phyloP scores from a whole-genome alignment of 148 eudicot genomes.

The Camellia sinensis region DNA sequence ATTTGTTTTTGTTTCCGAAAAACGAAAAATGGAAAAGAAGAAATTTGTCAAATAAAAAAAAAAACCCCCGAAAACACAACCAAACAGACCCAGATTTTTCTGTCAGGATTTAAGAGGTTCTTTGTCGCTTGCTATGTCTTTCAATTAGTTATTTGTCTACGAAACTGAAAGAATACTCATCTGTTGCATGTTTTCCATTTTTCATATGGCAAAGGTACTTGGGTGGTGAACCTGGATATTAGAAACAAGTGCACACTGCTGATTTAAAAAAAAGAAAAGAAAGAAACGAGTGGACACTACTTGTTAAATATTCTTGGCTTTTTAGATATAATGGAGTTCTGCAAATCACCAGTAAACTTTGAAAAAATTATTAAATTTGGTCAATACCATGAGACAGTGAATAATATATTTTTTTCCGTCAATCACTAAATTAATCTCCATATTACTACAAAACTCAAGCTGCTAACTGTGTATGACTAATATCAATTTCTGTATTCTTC shows the following conservation, averaged over 20 bases:
- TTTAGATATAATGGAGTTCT: neutral
- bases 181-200: neutral
- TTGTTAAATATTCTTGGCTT: slow-evolving; percentile 3
- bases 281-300: neutral
- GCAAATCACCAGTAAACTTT: neutral
- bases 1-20: neutral
- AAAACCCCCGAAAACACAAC: too few species aligned
- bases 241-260: neutral
- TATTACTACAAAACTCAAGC: neutral
- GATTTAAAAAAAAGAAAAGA: too few species aligned
- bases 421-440: neutral
- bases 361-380: neutral
- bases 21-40: too few species aligned
- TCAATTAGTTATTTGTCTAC: neutral
- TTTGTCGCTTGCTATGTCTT: too few species aligned
- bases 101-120: neutral
- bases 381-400: neutral
- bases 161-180: neutral
- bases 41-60: too few species aligned
- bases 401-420: neutral
- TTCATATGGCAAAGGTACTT: neutral
- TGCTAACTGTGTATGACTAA: neutral
- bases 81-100: too few species aligned
- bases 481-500: neutral
- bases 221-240: neutral